Conservation (phyloP, 352 stramenopile species). For the Phytophthora rubi region DNA sequence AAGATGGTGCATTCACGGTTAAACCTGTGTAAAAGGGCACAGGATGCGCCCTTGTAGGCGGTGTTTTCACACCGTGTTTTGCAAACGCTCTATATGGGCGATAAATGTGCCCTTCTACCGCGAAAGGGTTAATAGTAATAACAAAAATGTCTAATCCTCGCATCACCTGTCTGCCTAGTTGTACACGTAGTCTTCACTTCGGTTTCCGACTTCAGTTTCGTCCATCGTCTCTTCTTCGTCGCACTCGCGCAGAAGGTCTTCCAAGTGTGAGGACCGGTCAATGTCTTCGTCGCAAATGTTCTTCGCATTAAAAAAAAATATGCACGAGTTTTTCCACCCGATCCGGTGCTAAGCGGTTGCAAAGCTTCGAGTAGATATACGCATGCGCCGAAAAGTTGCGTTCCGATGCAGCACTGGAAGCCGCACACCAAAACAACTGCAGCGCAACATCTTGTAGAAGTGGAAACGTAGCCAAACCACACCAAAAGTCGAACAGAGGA, state of each 20-base stretch:
- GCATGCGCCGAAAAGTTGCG: neutral
- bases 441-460: neutral
- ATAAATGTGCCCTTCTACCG: too few relatives aligned
- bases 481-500: neutral
- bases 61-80: too few relatives aligned
- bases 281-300: conserved; percentile 1
- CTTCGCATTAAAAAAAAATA: neutral
- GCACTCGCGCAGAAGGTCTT: neutral
- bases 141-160: too few relatives aligned
- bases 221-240: neutral
- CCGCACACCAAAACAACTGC: neutral
- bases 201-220: neutral
- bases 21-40: too few relatives aligned
- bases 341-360: neutral
- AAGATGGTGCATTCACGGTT: too few relatives aligned
- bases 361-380: neutral
- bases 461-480: neutral
- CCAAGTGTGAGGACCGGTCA: neutral
- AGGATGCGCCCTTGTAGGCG: too few relatives aligned
- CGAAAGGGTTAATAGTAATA: too few relatives aligned
- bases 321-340: neutral
- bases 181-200: neutral
- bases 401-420: neutral
- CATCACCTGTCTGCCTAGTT: neutral
- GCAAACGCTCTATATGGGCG: too few relatives aligned